Base-by-base conservation (phyloP, 2,329 filamentous ascomycete species). In the Paecilomyces fulvus region DNA sequence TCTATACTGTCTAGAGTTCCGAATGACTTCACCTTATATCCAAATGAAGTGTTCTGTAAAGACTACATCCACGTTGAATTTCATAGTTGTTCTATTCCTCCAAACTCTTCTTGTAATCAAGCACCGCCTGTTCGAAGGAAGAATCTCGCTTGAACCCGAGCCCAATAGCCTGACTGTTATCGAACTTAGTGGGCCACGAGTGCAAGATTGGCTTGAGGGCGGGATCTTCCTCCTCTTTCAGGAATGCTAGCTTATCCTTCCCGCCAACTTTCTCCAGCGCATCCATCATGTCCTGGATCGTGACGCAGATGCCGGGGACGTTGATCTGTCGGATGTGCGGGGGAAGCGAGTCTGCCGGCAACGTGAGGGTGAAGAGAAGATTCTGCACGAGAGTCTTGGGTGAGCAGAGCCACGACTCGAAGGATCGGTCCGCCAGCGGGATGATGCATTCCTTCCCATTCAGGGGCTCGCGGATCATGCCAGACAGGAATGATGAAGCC, bases 391-490 rank as follows among this genome's bases (percentile, higher is more conserved):
- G 69, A 0, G 71, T 79, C 55, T 73, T 75, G 1, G 82, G 82
- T 51, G 79, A 80, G 67, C 78, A 80, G 21, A 85, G 63, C 71
- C 80, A 84, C 1, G 79, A 79, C 46, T 72, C 69, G 66, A 83
- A 84, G 0, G 62, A 60, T 2, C 82, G 71, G 33, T 74, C 66
- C 31, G 83, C 65, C 8, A 83, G 80, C 1, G 73, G 73, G 56
- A 85, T 77, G 0, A 81, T 67, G 57, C 79, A 83, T 60, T 77
- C 74, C 53, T 77, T 67, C 2, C 83, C 83, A 37, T 79, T 74
- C 63, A 87, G 74, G 0, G 84, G 83, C 70, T 87, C 84, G 21
- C 84, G 77, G 55, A 86, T 83, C 69, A 87, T 85, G 11, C 83
- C 83, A 0, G 67, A 84, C 9, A 85, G 73, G 63, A 86, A 87